Evolutionary conservation across 2,329 filamentous ascomycete species (phyloP), one percentile per base, ranked within the genome.

Genomic region (Fonsecaea nubica): DNA sequence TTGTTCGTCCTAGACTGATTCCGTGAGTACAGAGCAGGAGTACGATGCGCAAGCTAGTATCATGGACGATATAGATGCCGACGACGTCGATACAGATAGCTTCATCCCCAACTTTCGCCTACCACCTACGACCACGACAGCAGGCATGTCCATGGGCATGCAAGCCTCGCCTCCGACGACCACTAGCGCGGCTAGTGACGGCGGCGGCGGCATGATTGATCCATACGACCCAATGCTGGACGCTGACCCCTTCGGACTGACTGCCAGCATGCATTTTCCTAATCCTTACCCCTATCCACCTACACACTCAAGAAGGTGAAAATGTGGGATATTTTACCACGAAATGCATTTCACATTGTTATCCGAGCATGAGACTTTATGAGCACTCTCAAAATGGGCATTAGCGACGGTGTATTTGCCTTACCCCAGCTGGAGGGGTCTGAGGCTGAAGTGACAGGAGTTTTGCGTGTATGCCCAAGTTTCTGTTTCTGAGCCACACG

Each of bases 201-300:
- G 77, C 56, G 72, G 77, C 67, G 72, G 75, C 59, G 75, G 75
- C 40, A 81, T 88, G 42, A 85, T 90, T 74, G 87, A 90, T 71
- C 84, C 87, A 13, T 96, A 92, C 76, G 93, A 97, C 74, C 91
- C 93, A 18, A 92, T 93, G 80, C 83, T 96, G 57, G 93, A 97
- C 76, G 92, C 93, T 78, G 93, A 97, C 78, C 94, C 94, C 0
- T 98, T 97, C 74, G 93, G 93, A 12, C 83, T 97, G 60, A 94
- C 91, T 66, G 93, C 93, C 40, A 96, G 92, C 80, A 97, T 97
- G 94, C 92, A 94, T 71, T 97, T 97, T 74, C 93, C 93, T 10
- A 91, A 90, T 1, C 90, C 92, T 63, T 95, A 93, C 78, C 80
- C 79, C 65, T 82, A 80, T 64, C 67, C 67, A 7, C 63, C 70